Percentiles rank a stretch among this genome's conserved stretches.
These are phyloP conservation scores for Penicillium samsonianum DNA, from an alignment of 495 filamentous ascomycete species.

Conservation along the genomic window DNA sequence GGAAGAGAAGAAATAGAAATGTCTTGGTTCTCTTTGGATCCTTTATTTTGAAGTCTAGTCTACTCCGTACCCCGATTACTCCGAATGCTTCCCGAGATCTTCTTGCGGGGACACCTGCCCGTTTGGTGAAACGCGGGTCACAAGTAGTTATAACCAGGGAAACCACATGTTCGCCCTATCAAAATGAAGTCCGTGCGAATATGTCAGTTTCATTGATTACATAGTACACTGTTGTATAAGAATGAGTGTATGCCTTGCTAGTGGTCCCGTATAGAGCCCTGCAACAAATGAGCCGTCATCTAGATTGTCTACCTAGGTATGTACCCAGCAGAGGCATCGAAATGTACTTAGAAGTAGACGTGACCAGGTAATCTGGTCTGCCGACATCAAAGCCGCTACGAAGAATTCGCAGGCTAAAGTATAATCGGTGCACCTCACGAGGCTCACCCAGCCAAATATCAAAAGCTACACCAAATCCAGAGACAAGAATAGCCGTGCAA, in stretches of 20 bases:
- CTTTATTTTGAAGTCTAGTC: no score
- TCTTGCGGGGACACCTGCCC: no score
- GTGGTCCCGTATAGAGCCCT: not conserved
- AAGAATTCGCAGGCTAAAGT: not conserved
- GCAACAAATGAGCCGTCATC: not conserved
- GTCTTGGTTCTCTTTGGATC: no score
- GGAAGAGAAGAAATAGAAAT: no score
- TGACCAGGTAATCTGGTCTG: not conserved
- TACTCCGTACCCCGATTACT: no score
- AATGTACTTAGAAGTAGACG: not conserved
- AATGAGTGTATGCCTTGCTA: not conserved
- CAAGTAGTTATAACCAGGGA: no score
- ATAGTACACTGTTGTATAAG: not conserved
- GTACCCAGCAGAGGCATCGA: not conserved
- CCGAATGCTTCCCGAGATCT: no score
- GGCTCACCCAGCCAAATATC: not conserved
- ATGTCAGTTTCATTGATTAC: not conserved
- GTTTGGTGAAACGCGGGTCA: no score
- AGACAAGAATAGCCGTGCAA: not conserved
- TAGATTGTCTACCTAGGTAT: not conserved
- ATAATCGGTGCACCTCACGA: not conserved
- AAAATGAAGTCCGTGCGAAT: not conserved
- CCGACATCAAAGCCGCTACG: not conserved
- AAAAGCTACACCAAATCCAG: not conserved
- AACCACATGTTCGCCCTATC: not conserved